Evolutionary conservation across 164 flowering plant genomes (phyloP).

Genomic region (Paratinospora sagittata): DNA sequence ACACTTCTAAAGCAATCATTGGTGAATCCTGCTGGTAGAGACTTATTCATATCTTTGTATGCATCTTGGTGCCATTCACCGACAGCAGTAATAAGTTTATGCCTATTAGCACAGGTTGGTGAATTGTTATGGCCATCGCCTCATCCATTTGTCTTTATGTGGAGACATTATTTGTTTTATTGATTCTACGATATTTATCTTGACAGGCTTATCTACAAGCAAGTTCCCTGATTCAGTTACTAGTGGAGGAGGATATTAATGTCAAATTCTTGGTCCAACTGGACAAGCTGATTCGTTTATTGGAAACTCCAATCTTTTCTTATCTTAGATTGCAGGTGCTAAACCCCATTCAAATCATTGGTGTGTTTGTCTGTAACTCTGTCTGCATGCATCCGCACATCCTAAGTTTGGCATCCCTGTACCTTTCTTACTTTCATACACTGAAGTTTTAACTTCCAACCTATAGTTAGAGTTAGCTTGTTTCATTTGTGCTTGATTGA

Average conservation of each 20-base stretch:
- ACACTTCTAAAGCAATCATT: slow-evolving; percentile 71
- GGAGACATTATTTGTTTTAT: background rate
- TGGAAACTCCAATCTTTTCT: slow-evolving; percentile 96
- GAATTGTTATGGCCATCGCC: background rate
- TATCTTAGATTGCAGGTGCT: slow-evolving; percentile 92
- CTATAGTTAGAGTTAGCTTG: background rate
- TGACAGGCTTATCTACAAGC: slow-evolving; percentile 89
- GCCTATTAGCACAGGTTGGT: slow-evolving; percentile 85
- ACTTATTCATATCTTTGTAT: slow-evolving; percentile 77
- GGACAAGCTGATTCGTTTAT: slow-evolving; percentile 81
- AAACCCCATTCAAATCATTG: background rate
- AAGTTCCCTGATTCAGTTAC: slow-evolving; percentile 71
- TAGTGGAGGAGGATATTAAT: slow-evolving; percentile 88
- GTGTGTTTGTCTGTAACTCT: background rate
- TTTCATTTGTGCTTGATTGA: background rate
- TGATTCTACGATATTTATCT: slow-evolving; percentile 8
- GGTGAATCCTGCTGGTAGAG: slow-evolving; percentile 63
- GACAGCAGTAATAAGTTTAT: slow-evolving; percentile 89
- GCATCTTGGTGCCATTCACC: slow-evolving; percentile 98
- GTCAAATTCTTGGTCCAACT: slow-evolving; percentile 90
- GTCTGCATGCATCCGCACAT: background rate
- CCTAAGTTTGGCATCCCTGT: background rate
- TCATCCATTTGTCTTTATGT: slow-evolving; percentile 6
- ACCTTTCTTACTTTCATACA: background rate
- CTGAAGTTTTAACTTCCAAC: background rate